A percentile compares a stretch with the other conserved stretches of the same genome.
These are phyloP conservation scores for Chlorella sp. DNA, from an alignment of 139 green algal species.

Conservation along the genomic window DNA sequence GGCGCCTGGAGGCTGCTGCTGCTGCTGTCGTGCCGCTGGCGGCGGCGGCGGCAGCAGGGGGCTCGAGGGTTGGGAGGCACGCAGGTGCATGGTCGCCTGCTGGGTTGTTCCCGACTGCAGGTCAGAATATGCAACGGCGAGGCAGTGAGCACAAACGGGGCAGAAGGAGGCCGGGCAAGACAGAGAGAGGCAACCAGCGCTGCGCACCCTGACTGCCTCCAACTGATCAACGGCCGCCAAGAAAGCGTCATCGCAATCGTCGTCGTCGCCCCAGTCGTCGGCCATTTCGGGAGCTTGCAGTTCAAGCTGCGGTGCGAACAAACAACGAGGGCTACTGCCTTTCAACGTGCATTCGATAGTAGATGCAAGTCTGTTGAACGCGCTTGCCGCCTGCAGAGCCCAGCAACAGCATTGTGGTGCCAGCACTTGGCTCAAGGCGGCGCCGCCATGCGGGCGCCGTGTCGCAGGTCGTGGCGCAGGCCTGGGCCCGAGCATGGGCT, in stretches of 20 bases:
- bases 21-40: neutral
- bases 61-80: neutral
- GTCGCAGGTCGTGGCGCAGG: no score
- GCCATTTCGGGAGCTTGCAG: neutral
- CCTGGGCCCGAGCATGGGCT: no score
- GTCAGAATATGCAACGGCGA: neutral
- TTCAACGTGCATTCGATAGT: neutral
- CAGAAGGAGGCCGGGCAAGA: neutral
- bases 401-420: neutral
- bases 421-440: neutral
- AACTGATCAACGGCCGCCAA: neutral
- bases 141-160: neutral
- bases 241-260: neutral
- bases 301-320: neutral
- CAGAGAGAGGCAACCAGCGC: neutral
- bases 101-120: neutral
- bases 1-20: neutral
- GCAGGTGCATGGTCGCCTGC: neutral
- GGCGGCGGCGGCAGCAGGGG: neutral
- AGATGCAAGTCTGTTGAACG: no score
- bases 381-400: neutral
- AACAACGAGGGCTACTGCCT: neutral
- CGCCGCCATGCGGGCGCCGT: no score
- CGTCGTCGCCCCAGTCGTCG: neutral
- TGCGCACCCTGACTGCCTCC: slow-evolving; percentile 1